A percentile compares a stretch with the other conserved stretches of the same genome.
Evolutionary conservation across 208 protist genomes (phyloP).

Genomic region (Herpetomonas tarakana): DNA sequence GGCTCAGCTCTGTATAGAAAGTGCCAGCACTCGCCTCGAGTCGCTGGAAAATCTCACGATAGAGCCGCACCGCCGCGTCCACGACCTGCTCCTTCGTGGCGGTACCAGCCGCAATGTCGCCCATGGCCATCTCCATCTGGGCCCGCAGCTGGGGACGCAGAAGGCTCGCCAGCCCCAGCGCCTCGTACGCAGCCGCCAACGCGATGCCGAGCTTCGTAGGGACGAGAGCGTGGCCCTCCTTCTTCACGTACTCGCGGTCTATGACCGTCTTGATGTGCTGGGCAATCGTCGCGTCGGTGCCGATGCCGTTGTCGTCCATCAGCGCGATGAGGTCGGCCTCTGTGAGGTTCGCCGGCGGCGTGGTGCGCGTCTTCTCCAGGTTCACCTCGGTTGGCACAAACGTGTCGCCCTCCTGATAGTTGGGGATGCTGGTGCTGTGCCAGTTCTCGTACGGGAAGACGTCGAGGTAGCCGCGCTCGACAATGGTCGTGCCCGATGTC

Average conservation of each 20-base stretch:
- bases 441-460: slow-evolving; percentile 91
- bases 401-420: slow-evolving; percentile 84
- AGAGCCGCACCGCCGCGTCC: slow-evolving; percentile 61
- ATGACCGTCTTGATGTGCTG: slow-evolving; percentile 98
- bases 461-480: slow-evolving; percentile 94
- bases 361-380: slow-evolving; percentile 79
- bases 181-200: slow-evolving; percentile 95
- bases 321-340: slow-evolving; percentile 97
- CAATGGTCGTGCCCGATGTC: slow-evolving; percentile 85
- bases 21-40: slow-evolving; percentile 30
- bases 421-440: slow-evolving; percentile 88
- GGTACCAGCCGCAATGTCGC: slow-evolving; percentile 70
- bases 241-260: slow-evolving; percentile 90
- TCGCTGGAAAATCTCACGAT: slow-evolving; percentile 76
- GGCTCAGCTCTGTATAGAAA: slow-evolving; percentile 53
- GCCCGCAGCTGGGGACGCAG: slow-evolving; percentile 89
- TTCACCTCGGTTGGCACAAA: slow-evolving; percentile 87
- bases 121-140: slow-evolving; percentile 94
- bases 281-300: slow-evolving; percentile 99
- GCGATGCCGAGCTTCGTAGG: slow-evolving; percentile 96
- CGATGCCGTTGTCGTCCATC: slow-evolving; percentile 98
- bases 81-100: slow-evolving; percentile 83
- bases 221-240: slow-evolving; percentile 71
- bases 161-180: slow-evolving; percentile 91
- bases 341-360: slow-evolving; percentile 91